Conservation (phyloP, 2,329 filamentous ascomycete genomes). For the Aureobasidium sp. region DNA sequence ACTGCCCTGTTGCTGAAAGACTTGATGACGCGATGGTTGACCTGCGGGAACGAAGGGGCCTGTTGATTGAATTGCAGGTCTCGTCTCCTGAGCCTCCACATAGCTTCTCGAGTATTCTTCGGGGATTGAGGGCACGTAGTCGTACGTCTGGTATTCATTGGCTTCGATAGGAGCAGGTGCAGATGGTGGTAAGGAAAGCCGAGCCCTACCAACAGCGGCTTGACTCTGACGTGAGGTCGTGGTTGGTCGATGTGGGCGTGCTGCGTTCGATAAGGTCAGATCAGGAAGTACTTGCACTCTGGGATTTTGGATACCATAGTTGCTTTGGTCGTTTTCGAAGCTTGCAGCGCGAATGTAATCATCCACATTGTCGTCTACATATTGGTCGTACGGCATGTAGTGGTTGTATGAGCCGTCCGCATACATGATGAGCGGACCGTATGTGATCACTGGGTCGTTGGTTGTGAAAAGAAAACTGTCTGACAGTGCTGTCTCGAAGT, state of each 20-base stretch:
- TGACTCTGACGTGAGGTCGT: constrained; percentile 24
- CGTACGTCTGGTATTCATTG: background rate
- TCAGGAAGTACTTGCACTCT: background rate
- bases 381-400: background rate
- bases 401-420: background rate
- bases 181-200: constrained; percentile 28
- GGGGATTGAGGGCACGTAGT: background rate
- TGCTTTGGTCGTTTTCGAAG: background rate
- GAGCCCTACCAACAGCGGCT: constrained; percentile 25
- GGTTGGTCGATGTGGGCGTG: background rate
- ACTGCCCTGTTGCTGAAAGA: background rate
- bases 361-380: background rate
- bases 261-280: background rate
- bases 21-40: background rate
- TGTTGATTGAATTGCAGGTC: background rate
- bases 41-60: too few relatives aligned
- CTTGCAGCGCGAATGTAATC: background rate
- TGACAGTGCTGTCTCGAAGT: background rate
- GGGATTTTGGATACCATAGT: constrained; percentile 11
- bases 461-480: background rate
- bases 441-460: background rate
- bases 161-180: background rate
- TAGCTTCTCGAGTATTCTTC: background rate
- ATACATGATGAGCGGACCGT: background rate
- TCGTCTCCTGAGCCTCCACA: background rate